Evolutionary conservation across 2,329 filamentous ascomycete species (phyloP), one percentile per base, ranked within the genome.

Genomic region (Fusarium coffeatum): DNA sequence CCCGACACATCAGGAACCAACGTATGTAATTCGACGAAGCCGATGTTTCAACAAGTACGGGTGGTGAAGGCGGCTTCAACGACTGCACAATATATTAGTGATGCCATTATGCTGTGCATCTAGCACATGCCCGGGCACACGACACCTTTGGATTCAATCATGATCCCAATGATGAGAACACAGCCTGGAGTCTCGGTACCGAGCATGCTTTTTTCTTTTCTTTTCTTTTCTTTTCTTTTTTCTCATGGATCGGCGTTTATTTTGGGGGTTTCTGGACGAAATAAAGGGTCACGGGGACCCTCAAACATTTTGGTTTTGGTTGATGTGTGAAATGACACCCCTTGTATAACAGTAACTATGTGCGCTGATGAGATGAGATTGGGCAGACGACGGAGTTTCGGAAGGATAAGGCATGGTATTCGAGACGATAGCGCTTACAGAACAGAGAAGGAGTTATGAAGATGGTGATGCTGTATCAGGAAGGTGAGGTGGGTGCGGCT

Each of bases 221-320:
- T 58, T 40, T 54, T 34, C 27, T 13, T 13, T 25, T 57, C 64
- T 59, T 53, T 69, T 9, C 8, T 30, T 57, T 65, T 59, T 51
- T 67, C 65, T 66, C 58, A 72, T 59, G 59, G 68, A 62, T 47
- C 51, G 73, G 73, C 71, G 73, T 75, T 75, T 75, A 46, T 66
- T 59, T 59, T 68, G 64, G 55, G 64, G 55, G 54, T 37, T 61
- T 23, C 23, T 40, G 59, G 20, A 59, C 34, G 54, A 46, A 16
- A 60, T 45, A 49, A 60, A 47, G 58, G 60, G 45, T 25, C 34
- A 49, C 30, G 50, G 32, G 32, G 23, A 42, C 27, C 34, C 47
- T 49, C 42, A 51, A 57, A 60, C 49, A 50, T 62, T 64, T 64
- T 61, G 50, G 59, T 64, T 55, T 66, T 62, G 57, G 48, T 58